A percentile compares a stretch with the other conserved stretches of the same genome.
These are phyloP conservation scores for Myriosclerotinia scirpicola DNA, from an alignment of 2,329 filamentous ascomycete genomes.

Conservation along the genomic window DNA sequence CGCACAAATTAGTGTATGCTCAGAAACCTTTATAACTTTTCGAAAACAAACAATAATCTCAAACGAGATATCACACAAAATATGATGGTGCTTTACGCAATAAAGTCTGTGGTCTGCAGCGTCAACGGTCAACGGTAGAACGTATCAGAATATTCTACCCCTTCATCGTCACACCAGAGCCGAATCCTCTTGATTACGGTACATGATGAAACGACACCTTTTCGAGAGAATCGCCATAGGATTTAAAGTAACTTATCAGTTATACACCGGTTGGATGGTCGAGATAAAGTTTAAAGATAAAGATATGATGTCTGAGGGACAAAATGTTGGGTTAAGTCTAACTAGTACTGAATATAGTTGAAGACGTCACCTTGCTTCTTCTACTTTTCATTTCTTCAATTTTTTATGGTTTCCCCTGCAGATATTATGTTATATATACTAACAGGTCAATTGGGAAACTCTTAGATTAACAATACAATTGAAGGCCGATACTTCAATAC, in stretches of 20 bases:
- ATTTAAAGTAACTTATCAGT: neutral
- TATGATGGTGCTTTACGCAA: neutral
- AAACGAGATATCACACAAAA: neutral
- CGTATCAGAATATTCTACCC: neutral
- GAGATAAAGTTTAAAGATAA: neutral
- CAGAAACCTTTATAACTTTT: constrained; percentile 18
- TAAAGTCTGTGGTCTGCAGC: neutral
- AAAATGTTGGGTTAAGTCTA: neutral
- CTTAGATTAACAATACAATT: neutral
- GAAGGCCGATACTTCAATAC: neutral
- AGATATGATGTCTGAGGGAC: neutral
- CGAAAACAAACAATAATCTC: neutral
- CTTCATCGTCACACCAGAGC: neutral
- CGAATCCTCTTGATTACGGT: neutral
- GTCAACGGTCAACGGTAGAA: neutral
- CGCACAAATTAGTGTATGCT: constrained; percentile 25
- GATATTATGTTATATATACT: neutral
- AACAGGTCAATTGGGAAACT: neutral
- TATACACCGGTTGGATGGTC: neutral
- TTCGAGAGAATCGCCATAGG: neutral
- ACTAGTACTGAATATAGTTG: neutral
- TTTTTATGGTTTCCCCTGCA: neutral
- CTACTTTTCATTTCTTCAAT: neutral
- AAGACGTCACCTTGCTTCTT: neutral
- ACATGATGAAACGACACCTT: neutral